Evolutionary conservation across 2,329 filamentous ascomycete species (phyloP).

Genomic region (Diaporthe eres): DNA sequence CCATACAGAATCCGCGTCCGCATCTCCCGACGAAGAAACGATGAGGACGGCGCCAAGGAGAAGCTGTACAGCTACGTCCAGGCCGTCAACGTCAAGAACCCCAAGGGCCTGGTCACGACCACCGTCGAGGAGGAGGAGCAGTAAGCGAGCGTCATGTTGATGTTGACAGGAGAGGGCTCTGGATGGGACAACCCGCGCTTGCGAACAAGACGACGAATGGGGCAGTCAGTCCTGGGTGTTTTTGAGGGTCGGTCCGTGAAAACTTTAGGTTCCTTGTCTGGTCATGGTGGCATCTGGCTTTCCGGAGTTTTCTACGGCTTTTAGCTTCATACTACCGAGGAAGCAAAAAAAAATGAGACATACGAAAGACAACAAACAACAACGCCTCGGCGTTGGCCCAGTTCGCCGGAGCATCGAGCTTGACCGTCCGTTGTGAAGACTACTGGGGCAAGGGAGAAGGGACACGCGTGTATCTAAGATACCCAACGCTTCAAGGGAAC

Average conservation of each 20-base stretch:
- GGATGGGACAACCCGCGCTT: constrained; percentile 26
- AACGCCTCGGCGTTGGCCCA: constrained; percentile 12
- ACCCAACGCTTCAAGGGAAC: constrained; percentile 9
- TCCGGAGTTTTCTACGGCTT: constrained; percentile 61
- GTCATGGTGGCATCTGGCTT: constrained; percentile 60
- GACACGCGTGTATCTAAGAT: constrained; percentile 33
- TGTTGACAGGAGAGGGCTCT: constrained; percentile 22
- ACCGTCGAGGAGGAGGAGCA: constrained; percentile 81
- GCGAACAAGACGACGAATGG: constrained; percentile 47
- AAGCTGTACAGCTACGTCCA: constrained; percentile 99
- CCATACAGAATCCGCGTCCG: constrained; percentile 97
- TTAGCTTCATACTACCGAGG: constrained; percentile 58
- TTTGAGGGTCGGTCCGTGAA: constrained; percentile 45
- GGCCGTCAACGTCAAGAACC: constrained; percentile 99
- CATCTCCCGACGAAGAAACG: constrained; percentile 99
- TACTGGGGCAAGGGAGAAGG: constrained; percentile 10
- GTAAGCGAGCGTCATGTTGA: constrained; percentile 41
- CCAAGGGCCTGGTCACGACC: constrained; percentile 95
- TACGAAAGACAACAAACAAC: constrained; percentile 37
- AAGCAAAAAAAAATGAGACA: constrained; percentile 41
- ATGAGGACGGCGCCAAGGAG: constrained; percentile 99
- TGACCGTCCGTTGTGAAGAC: constrained; percentile 18
- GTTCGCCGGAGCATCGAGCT: constrained; percentile 4
- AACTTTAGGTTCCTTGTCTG: constrained; percentile 47
- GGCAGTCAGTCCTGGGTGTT: constrained; percentile 35